These are phyloP conservation scores for Candida pseudoviswanathii DNA, from an alignment of 1,139 yeast genomes.

Conservation along the genomic window DNA sequence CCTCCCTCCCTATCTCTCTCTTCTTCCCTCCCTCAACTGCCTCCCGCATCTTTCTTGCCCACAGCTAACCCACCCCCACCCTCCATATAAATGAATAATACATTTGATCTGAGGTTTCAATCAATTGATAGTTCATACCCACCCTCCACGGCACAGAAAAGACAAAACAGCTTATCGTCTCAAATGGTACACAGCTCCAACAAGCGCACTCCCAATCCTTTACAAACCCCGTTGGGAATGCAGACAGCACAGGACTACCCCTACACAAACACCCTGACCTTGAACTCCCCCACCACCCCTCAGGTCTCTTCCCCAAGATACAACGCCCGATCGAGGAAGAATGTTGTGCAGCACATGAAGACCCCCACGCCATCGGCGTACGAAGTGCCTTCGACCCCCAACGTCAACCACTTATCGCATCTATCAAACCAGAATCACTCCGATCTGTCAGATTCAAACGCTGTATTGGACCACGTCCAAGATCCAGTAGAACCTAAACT, in stretches of 20 bases:
- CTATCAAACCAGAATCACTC: slow-evolving; percentile 35
- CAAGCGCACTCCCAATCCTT: slow-evolving; percentile 35
- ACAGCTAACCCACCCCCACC: not conserved
- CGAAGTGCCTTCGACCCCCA: slow-evolving; percentile 48
- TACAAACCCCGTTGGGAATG: slow-evolving; percentile 15
- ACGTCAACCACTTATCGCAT: slow-evolving; percentile 30
- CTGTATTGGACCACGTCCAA: slow-evolving; percentile 15
- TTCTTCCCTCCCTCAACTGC: not conserved
- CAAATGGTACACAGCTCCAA: slow-evolving; percentile 36
- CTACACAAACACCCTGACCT: slow-evolving; percentile 6
- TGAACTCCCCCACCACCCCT: slow-evolving; percentile 12
- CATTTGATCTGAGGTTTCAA: slow-evolving; percentile 12
- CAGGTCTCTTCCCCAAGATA: slow-evolving; percentile 11
- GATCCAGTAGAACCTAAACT: slow-evolving; percentile 8
- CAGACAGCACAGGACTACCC: slow-evolving; percentile 15
- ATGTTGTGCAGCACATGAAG: slow-evolving; percentile 21
- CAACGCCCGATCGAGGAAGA: slow-evolving; percentile 11
- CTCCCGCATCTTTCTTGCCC: no score
- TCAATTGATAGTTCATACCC: slow-evolving; percentile 10
- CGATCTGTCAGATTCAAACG: slow-evolving; percentile 46
- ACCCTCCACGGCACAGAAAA: slow-evolving; percentile 31
- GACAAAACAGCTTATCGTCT: slow-evolving; percentile 44
- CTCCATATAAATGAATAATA: slow-evolving; percentile 8
- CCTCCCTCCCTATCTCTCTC: not conserved
- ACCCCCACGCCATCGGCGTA: slow-evolving; percentile 49